Percentiles rank a stretch among this genome's conserved stretches.
Evolutionary conservation across 306 rosid species (phyloP).

Genomic region (Begonia loranthoides): DNA sequence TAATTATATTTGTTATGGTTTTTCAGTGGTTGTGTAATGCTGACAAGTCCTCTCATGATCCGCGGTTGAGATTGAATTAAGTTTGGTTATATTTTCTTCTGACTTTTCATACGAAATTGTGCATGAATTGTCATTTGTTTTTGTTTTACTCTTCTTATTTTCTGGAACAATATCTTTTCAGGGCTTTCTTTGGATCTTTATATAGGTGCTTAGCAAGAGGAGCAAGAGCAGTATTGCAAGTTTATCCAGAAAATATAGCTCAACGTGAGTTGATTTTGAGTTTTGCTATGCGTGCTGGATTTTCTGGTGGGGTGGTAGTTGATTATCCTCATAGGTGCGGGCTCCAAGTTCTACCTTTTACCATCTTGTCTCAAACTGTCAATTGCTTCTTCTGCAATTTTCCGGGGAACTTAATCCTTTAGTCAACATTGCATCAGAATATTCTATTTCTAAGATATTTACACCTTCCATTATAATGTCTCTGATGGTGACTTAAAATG

Average conservation of each 20-base stretch:
- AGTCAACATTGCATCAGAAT: too few species aligned
- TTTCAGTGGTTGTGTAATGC: constrained; percentile 98
- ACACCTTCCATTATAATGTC: too few species aligned
- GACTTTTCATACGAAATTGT: not conserved
- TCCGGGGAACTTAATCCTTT: too few species aligned
- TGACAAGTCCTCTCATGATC: constrained; percentile 81
- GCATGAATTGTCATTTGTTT: too few species aligned
- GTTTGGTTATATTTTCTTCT: constrained; percentile 8
- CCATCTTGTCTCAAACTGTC: too few species aligned
- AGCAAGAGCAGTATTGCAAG: constrained; percentile 83
- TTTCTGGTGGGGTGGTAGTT: constrained; percentile 81
- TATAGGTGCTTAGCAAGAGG: constrained; percentile 78
- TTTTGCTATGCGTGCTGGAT: constrained; percentile 88
- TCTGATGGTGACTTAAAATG: too few species aligned
- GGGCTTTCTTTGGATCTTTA: constrained; percentile 86
- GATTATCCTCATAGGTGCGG: constrained; percentile 86
- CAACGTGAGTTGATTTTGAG: constrained; percentile 72
- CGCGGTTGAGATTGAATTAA: constrained; percentile 77
- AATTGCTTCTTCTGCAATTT: too few species aligned
- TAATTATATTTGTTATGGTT: constrained; percentile 5
- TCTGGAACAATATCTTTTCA: constrained; percentile 5
- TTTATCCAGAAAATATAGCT: constrained; percentile 59
- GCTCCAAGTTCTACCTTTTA: not conserved
- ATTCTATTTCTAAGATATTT: too few species aligned
- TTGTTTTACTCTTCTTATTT: too few species aligned